Conservation (phyloP, 1,284 basidiomycete genomes). For the Pholiota adiposa region DNA sequence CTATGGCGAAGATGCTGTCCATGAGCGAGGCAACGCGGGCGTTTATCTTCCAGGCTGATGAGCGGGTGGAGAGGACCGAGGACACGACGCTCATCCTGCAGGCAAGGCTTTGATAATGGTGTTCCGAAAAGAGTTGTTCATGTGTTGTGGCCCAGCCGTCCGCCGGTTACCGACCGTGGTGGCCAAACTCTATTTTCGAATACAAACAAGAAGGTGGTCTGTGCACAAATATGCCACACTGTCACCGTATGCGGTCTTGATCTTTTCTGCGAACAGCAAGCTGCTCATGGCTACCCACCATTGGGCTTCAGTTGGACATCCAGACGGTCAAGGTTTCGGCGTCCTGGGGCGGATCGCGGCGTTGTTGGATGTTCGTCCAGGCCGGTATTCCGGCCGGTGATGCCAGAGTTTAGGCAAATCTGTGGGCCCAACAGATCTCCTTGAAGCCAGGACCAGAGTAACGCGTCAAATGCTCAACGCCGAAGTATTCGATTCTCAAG, state of each 20-base stretch:
- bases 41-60: conserved; percentile 34
- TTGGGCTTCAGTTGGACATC: neutral
- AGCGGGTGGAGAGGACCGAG: conserved; percentile 23
- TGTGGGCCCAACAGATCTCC: no score
- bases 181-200: conserved; percentile 1
- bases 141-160: neutral
- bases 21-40: conserved; percentile 43
- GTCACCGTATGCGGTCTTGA: neutral
- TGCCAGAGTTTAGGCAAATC: neutral
- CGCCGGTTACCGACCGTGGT: neutral
- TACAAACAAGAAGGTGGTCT: conserved; percentile 2
- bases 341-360: neutral
- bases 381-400: neutral
- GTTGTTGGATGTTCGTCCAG: neutral
- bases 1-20: conserved; percentile 60
- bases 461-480: no score
- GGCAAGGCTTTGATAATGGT: conserved; percentile 7
- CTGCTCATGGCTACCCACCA: neutral
- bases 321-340: neutral
- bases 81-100: conserved; percentile 27
- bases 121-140: conserved; percentile 10
- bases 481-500: no score
- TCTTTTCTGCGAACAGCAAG: neutral
- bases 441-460: no score
- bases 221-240: neutral